Conservation (phyloP, 352 stramenopile species). For the Globisporangium spiculum region DNA sequence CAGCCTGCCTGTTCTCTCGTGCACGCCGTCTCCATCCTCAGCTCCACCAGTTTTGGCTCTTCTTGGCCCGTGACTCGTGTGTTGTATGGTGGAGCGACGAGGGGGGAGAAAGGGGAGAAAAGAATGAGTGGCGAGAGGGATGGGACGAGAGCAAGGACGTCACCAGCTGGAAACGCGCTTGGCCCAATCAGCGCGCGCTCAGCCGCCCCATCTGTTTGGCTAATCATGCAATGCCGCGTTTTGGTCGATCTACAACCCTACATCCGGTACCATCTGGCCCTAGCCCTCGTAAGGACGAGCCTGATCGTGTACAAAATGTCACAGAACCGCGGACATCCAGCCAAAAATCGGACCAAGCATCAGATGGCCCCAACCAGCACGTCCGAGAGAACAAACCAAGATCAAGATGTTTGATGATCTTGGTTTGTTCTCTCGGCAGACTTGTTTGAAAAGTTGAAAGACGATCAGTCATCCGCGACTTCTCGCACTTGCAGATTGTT, state of each 20-base stretch:
- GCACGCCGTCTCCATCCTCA: constrained; percentile 2
- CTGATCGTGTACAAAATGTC: constrained; percentile 7
- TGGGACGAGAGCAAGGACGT: constrained; percentile 3
- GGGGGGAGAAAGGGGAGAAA: constrained; percentile 13
- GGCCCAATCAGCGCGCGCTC: background rate
- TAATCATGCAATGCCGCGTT: constrained; percentile 13
- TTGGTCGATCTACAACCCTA: constrained; percentile 10
- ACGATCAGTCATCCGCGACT: background rate
- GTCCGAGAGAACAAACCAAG: background rate
- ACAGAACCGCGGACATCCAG: background rate
- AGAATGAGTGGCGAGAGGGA: constrained; percentile 13
- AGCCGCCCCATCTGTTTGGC: constrained; percentile 9
- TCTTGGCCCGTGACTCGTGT: background rate
- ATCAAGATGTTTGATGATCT: no score
- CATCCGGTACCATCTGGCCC: background rate
- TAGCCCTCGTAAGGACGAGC: background rate
- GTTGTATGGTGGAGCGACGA: background rate
- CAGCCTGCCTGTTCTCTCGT: constrained; percentile 10
- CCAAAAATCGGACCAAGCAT: constrained; percentile 1
- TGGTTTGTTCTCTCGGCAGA: no score
- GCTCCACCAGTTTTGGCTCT: constrained; percentile 12
- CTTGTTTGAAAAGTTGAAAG: background rate
- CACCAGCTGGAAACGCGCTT: constrained; percentile 1
- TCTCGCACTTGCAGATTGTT: background rate
- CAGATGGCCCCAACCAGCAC: background rate